Evolutionary conservation across 345 rosid species (phyloP).

Genomic region (Bruguiera parviflora): DNA sequence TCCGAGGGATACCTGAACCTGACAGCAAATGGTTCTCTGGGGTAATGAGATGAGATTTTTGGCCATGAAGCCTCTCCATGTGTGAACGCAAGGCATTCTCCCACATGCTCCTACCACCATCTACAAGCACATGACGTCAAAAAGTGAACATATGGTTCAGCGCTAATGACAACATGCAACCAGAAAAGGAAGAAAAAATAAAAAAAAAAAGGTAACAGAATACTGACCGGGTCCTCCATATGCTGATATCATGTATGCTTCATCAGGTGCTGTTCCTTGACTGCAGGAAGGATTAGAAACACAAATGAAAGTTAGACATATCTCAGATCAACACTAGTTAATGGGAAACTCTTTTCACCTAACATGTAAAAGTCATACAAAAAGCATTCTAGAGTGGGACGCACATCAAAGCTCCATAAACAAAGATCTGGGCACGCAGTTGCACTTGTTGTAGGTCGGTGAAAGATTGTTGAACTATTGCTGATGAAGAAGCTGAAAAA

Average conservation of each 20-base stretch:
- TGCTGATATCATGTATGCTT: constrained; percentile 93
- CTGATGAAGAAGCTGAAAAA: constrained; percentile 47
- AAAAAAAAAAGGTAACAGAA: constrained; percentile 9
- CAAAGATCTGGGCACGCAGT: constrained; percentile 97
- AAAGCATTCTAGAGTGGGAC: constrained; percentile 21
- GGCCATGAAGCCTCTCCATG: constrained; percentile 53
- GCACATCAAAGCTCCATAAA: constrained; percentile 93
- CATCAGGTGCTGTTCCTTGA: constrained; percentile 88
- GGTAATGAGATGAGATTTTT: constrained; percentile 39
- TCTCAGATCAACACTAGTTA: not conserved
- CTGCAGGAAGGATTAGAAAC: constrained; percentile 44
- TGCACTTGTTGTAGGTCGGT: constrained; percentile 97
- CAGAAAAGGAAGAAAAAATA: not conserved
- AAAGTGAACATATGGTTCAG: constrained; percentile 10
- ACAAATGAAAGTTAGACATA: not conserved
- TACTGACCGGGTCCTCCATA: constrained; percentile 87
- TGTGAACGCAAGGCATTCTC: constrained; percentile 74
- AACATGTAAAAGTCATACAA: not conserved
- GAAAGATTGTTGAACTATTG: constrained; percentile 78
- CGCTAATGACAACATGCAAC: not conserved
- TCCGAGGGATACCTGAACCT: constrained; percentile 49
- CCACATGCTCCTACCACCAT: constrained; percentile 82
- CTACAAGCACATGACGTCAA: constrained; percentile 35
- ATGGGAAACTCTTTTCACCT: not conserved
- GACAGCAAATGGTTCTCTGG: constrained; percentile 69